phyloP scores from a whole-genome alignment of 1,284 basidiomycete species.

The Moniliella sp. region DNA sequence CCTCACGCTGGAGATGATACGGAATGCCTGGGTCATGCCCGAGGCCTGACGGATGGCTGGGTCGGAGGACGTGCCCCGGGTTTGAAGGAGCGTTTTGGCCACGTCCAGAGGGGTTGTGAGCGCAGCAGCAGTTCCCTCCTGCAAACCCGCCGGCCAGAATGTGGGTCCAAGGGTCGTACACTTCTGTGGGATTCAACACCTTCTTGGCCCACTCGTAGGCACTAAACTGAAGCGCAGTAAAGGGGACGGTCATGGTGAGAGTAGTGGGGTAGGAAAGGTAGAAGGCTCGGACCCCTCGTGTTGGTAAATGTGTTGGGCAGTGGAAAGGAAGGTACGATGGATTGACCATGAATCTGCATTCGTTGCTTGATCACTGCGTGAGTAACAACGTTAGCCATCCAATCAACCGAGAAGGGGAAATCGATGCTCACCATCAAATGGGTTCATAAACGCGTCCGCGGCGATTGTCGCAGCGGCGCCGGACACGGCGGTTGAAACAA shows the following conservation, averaged over 20 bases:
- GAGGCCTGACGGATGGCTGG: slow-evolving; percentile 57
- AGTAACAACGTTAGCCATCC: slow-evolving; percentile 1
- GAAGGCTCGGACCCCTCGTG: slow-evolving; percentile 76
- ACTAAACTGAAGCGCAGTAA: slow-evolving; percentile 91
- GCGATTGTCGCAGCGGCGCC: slow-evolving; percentile 85
- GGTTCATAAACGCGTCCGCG: slow-evolving; percentile 95
- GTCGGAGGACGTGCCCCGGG: slow-evolving; percentile 63
- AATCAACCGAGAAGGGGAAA: background rate
- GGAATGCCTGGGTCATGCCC: slow-evolving; percentile 70
- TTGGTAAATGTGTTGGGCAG: slow-evolving; percentile 60
- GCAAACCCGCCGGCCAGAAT: slow-evolving; percentile 73
- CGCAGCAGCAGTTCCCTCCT: slow-evolving; percentile 68
- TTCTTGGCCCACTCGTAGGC: slow-evolving; percentile 84
- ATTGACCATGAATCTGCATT: slow-evolving; percentile 89
- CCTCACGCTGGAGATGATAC: slow-evolving; percentile 71
- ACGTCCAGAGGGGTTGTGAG: slow-evolving; percentile 87
- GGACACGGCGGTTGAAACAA: slow-evolving; percentile 60
- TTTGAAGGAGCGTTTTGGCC: slow-evolving; percentile 90
- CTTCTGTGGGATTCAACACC: slow-evolving; percentile 59
- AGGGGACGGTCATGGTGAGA: slow-evolving; percentile 73
- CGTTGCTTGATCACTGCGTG: slow-evolving; percentile 73
- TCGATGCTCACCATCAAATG: slow-evolving; percentile 65
- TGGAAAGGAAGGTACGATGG: slow-evolving; percentile 60
- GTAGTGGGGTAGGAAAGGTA: slow-evolving; percentile 98
- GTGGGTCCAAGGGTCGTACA: slow-evolving; percentile 76